A percentile compares a stretch with the other conserved stretches of the same genome.
phyloP scores from a whole-genome alignment of 306 rosid genomes.

The Cucurbita pepo region DNA sequence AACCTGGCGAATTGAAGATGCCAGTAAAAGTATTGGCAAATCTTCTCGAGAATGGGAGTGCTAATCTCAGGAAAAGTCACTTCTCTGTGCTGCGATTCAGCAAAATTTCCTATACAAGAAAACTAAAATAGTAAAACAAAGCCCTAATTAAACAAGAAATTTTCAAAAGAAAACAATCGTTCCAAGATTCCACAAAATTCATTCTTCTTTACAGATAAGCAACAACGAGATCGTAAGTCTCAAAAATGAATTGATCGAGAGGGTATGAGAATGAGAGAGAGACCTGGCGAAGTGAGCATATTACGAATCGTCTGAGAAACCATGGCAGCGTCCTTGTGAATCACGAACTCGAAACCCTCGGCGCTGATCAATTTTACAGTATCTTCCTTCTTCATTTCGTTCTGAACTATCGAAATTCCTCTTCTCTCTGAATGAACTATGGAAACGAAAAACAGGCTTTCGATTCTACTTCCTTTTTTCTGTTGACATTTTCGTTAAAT shows the following conservation, averaged over 20 bases:
- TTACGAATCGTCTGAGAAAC: constrained; percentile 95
- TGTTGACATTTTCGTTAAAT: not conserved
- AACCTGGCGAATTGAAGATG: constrained; percentile 91
- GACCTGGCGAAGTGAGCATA: constrained; percentile 98
- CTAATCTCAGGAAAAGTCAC: constrained; percentile 94
- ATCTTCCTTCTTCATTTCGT: constrained; percentile 66
- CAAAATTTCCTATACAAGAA: constrained; percentile 48
- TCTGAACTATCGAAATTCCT: constrained; percentile 10
- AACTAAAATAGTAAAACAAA: not conserved
- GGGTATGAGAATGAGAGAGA: not conserved
- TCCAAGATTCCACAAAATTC: not conserved
- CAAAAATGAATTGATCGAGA: not conserved
- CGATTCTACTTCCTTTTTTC: not conserved
- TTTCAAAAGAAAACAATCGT: not conserved
- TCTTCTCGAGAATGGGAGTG: constrained; percentile 92
- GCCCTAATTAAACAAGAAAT: not conserved
- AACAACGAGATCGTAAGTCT: not conserved
- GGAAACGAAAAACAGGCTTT: not conserved
- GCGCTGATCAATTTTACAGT: constrained; percentile 71
- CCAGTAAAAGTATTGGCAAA: constrained; percentile 95
- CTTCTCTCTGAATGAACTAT: not conserved
- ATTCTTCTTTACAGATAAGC: not conserved
- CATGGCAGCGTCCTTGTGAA: constrained; percentile 95
- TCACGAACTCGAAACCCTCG: constrained; percentile 83
- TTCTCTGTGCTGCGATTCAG: constrained; percentile 69